Percentiles rank a stretch among this genome's conserved stretches.
phyloP scores from a whole-genome alignment of 768 basidiomycete species.

The Tricholoma sp. region DNA sequence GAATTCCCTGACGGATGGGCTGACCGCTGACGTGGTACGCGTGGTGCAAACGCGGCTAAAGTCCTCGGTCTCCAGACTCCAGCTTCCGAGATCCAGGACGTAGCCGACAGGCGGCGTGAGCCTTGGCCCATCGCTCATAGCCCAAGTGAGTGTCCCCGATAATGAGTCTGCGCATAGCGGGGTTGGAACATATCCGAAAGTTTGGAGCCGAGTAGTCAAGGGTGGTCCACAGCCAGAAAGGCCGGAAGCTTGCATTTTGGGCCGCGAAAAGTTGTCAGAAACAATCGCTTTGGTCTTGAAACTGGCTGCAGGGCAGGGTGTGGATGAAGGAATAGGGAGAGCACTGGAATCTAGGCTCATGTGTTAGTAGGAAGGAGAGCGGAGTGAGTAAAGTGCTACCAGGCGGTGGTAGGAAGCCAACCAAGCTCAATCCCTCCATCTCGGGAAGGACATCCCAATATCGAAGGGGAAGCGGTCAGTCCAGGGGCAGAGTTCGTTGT shows the following conservation, averaged over 20 bases:
- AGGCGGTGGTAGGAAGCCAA: too few species aligned
- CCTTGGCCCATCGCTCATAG: conserved; percentile 48
- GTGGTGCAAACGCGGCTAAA: conserved; percentile 52
- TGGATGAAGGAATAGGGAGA: too few species aligned
- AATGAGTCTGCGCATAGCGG: conserved; percentile 53
- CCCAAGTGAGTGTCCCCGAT: conserved; percentile 72
- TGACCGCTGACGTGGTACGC: conserved; percentile 57
- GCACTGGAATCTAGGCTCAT: too few species aligned
- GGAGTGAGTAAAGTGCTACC: too few species aligned
- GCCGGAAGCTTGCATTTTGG: conserved; percentile 58
- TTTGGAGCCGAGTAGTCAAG: conserved; percentile 58
- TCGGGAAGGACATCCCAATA: too few species aligned
- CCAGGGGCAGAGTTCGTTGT: too few species aligned
- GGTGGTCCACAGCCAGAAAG: conserved; percentile 56
- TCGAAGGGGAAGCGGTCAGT: too few species aligned
- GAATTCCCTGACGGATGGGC: conserved; percentile 49
- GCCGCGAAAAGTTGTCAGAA: conserved; percentile 64
- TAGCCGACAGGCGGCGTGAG: conserved; percentile 49
- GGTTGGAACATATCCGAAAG: conserved; percentile 24
- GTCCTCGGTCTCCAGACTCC: conserved; percentile 47
- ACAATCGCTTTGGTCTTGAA: conserved; percentile 48
- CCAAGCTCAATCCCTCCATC: too few species aligned
- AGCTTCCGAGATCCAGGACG: conserved; percentile 53
- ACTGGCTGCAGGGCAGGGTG: conserved; percentile 37
- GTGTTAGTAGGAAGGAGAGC: too few species aligned